Conservation (phyloP, 352 stramenopile species). For the Nothophytophthora sp. region DNA sequence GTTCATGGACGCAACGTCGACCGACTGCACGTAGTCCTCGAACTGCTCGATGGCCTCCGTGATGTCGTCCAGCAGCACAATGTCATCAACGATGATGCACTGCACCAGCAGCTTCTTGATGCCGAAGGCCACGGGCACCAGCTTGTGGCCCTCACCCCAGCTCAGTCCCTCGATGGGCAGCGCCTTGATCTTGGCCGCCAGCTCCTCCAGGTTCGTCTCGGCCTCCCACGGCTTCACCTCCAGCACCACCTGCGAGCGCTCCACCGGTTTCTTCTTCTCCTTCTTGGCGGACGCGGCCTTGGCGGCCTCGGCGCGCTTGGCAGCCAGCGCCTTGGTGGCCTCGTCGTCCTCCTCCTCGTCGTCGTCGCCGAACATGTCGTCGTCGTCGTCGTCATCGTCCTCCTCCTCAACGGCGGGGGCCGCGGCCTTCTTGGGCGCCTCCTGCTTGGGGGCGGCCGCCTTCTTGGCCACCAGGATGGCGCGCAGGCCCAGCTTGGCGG, state of each 20-base stretch:
- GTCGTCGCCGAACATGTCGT: slow-evolving; percentile 54
- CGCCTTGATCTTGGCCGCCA: slow-evolving; percentile 46
- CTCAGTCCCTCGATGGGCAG: slow-evolving; percentile 48
- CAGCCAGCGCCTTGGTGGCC: slow-evolving; percentile 30
- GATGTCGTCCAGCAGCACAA: slow-evolving; percentile 58
- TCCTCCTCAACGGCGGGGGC: slow-evolving; percentile 16
- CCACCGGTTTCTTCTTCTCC: slow-evolving; percentile 44
- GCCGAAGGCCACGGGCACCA: slow-evolving; percentile 53
- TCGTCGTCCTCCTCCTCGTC: slow-evolving; percentile 70
- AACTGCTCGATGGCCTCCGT: slow-evolving; percentile 54
- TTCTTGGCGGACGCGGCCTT: slow-evolving; percentile 35
- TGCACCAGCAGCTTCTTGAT: slow-evolving; percentile 63
- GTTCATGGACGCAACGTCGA: slow-evolving; percentile 67
- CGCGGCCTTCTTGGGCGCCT: slow-evolving; percentile 25
- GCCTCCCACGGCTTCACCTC: slow-evolving; percentile 64
- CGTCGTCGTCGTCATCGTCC: slow-evolving; percentile 49
- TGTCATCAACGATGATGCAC: slow-evolving; percentile 57
- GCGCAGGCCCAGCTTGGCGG: slow-evolving; percentile 54
- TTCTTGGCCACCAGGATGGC: slow-evolving; percentile 35
- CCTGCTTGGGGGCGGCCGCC: slow-evolving; percentile 16
- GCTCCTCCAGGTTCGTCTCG: slow-evolving; percentile 42
- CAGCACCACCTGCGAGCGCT: slow-evolving; percentile 46
- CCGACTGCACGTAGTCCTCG: slow-evolving; percentile 61
- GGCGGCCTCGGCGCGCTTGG: slow-evolving; percentile 33
- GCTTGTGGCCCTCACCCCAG: slow-evolving; percentile 58